Evolutionary conservation across 306 rosid species (phyloP), one percentile per base, ranked within the genome.

Genomic region (Acacia crassicarpa): DNA sequence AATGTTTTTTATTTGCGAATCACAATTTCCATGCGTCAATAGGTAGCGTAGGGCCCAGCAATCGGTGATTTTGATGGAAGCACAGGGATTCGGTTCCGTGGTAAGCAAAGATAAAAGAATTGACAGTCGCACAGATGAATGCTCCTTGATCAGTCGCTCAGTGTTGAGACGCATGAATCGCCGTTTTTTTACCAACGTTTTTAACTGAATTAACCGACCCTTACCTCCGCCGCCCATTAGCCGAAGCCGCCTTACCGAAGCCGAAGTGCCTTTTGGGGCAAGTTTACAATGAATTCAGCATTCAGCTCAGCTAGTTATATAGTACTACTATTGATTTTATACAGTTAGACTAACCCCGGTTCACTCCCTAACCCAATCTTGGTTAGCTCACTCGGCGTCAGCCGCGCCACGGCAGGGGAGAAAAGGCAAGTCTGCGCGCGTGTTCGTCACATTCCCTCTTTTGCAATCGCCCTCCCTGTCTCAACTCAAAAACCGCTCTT

Each of bases 351-450:
- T 71, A 74, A 48, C 67, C 45, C 49, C 17, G 44, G 22, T 84
- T 76, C 54, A 80, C 25, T n/a, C 49, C 22, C 70, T 45, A 82
- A 82, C 80, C 73, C 61, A 83, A 82, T 79, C 86, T n/a, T 38
- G 80, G 84, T 88, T 81, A 74, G 82, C 22, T 68, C 69, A 82
- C 72, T 79, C 75, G 71, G 76, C 83, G 66, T 14, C 32, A 84
- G 89, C 89, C 87, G 80, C 86, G 83, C 90, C 84, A 46, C 56
- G 59, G 32, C 7, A 49, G 25, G 4, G 75, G n/a, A 15, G 43
- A 75, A 54, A 51, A 71, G 12, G 33, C 22, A 51, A 10, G 70
- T 79, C 73, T 51, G 71, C 66, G 80, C 81, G 82, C 86, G 81
- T 84, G 71, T 25, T 15, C 33, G 78, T 16, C 76, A 68, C 84